Evolutionary conservation across 352 stramenopile species (phyloP).

Genomic region (Globisporangium spiculum): DNA sequence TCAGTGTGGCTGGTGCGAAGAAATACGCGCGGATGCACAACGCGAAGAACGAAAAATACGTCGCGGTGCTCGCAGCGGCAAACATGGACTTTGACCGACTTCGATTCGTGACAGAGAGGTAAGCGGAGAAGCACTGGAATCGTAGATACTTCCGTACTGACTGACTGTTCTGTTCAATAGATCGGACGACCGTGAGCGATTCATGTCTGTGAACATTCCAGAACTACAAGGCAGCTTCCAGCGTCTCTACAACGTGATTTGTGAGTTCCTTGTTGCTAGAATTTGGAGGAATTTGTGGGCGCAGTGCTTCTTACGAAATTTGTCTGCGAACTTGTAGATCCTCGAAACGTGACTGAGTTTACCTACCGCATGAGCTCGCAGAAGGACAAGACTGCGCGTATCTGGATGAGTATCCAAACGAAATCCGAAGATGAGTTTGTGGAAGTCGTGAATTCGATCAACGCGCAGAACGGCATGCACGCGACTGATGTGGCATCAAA

Average conservation of each 20-base stretch:
- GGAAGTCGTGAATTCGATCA: slow-evolving; percentile 66
- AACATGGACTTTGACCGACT: slow-evolving; percentile 99
- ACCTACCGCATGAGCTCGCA: slow-evolving; percentile 92
- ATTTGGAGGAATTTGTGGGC: background rate
- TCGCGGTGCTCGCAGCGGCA: slow-evolving; percentile 95
- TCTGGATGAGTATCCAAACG: slow-evolving; percentile 96
- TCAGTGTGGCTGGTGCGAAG: slow-evolving; percentile 95
- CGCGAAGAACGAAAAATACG: slow-evolving; percentile 78
- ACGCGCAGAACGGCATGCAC: slow-evolving; percentile 77
- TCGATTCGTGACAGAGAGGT: slow-evolving; percentile 91
- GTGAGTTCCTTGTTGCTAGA: slow-evolving; percentile 29
- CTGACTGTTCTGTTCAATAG: slow-evolving; percentile 24
- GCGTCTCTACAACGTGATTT: slow-evolving; percentile 73
- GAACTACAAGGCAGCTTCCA: slow-evolving; percentile 93
- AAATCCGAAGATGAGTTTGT: slow-evolving; percentile 63
- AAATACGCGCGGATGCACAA: slow-evolving; percentile 85
- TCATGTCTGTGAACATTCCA: slow-evolving; percentile 95
- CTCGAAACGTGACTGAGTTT: slow-evolving; percentile 95
- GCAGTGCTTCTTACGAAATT: background rate
- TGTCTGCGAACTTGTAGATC: slow-evolving; percentile 31
- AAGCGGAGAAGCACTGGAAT: background rate
- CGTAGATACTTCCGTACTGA: background rate
- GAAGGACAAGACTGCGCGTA: slow-evolving; percentile 76
- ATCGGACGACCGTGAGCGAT: slow-evolving; percentile 93
- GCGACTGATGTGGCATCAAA: slow-evolving; percentile 94